Evolutionary conservation across 192 early-diverging fungal genomes (phyloP).

Genomic region (Chytriomyces sp.): DNA sequence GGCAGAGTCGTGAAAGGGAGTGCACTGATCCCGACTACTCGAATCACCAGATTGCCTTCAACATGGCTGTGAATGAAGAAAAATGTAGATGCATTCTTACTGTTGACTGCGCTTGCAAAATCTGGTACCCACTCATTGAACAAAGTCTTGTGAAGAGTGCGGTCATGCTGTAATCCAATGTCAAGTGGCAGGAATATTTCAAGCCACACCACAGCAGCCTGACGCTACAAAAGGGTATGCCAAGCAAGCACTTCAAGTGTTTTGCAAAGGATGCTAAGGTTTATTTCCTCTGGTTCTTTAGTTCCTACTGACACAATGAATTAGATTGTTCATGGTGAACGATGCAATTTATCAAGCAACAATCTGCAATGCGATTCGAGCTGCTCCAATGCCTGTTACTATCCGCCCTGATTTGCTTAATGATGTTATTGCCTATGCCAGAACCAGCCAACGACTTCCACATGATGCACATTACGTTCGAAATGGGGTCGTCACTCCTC

Average conservation of each 20-base stretch:
- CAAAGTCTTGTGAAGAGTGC: conserved; percentile 3
- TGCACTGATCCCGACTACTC: neutral
- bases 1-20: neutral
- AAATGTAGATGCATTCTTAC: neutral
- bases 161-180: neutral
- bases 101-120: neutral
- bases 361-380: neutral
- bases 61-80: neutral
- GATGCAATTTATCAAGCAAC: neutral
- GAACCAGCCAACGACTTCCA: neutral
- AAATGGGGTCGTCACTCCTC: conserved; percentile 1
- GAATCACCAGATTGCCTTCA: neutral
- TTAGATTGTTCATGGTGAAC: neutral
- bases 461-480: neutral
- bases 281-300: neutral
- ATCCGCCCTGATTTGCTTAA: neutral
- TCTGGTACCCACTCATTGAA: neutral
- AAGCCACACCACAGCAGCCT: neutral
- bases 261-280: neutral
- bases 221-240: neutral
- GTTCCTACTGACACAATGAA: neutral
- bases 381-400: neutral
- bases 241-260: neutral
- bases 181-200: neutral
- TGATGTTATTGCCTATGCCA: neutral